phyloP scores from a whole-genome alignment of 2,329 filamentous ascomycete genomes.

The Fulvia fulva region DNA sequence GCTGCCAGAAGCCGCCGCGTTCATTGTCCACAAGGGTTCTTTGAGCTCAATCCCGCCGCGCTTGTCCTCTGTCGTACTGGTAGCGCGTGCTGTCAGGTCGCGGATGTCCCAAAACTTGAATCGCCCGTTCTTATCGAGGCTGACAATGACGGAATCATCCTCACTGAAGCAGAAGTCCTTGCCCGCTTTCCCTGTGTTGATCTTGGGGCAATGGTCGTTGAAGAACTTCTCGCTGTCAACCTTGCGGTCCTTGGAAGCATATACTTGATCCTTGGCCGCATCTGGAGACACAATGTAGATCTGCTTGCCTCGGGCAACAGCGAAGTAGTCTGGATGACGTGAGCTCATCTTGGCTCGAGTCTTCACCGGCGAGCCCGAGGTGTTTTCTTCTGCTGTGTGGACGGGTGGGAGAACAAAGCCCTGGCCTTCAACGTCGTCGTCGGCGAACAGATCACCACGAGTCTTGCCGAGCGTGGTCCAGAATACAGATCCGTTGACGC shows the following conservation, averaged over 20 bases:
- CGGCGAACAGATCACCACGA: constrained; percentile 73
- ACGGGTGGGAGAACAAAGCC: constrained; percentile 88
- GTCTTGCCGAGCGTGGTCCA: constrained; percentile 79
- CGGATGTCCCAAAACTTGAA: constrained; percentile 99
- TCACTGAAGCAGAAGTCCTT: constrained; percentile 98
- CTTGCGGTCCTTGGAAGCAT: constrained; percentile 49
- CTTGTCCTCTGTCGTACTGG: constrained; percentile 39
- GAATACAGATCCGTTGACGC: constrained; percentile 93
- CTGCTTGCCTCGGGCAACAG: constrained; percentile 89
- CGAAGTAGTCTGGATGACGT: constrained; percentile 87
- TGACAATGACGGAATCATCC: constrained; percentile 90
- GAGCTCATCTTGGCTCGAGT: constrained; percentile 88
- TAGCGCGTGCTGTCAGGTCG: constrained; percentile 58
- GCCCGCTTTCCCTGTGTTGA: constrained; percentile 94
- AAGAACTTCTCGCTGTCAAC: constrained; percentile 87
- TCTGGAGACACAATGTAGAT: constrained; percentile 73
- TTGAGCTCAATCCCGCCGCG: constrained; percentile 65
- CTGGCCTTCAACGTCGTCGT: constrained; percentile 74
- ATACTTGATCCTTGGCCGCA: constrained; percentile 50
- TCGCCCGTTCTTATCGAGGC: constrained; percentile 91
- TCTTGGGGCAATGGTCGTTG: constrained; percentile 82
- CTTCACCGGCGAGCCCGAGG: constrained; percentile 88
- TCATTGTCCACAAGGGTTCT: constrained; percentile 79
- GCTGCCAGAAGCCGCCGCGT: constrained; percentile 50
- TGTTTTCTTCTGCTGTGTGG: constrained; percentile 80